A percentile compares a stretch with the other conserved stretches of the same genome.
phyloP scores from a whole-genome alignment of 164 flowering plant species.

The Vitis labrusca region DNA sequence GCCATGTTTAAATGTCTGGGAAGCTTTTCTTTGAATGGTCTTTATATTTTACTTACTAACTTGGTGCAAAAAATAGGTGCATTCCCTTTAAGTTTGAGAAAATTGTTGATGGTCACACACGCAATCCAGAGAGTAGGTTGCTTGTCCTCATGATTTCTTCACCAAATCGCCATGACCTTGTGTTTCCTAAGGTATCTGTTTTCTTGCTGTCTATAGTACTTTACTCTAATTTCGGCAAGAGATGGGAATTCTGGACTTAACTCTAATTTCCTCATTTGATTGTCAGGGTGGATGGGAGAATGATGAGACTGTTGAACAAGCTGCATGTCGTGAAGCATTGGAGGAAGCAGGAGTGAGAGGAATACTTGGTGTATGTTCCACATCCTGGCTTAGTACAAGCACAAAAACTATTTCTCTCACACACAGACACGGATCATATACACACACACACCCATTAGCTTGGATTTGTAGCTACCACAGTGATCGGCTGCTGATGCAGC shows the following conservation, averaged over 20 bases:
- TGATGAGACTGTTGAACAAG: constrained; percentile 56
- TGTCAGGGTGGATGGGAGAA: constrained; percentile 74
- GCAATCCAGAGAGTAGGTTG: constrained; percentile 18
- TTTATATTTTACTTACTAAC: neutral
- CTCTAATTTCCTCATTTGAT: constrained; percentile 2
- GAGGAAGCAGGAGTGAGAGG: constrained; percentile 76
- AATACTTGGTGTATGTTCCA: constrained; percentile 40
- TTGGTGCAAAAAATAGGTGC: constrained; percentile 38
- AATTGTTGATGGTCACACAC: constrained; percentile 22
- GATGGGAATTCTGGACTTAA: neutral
- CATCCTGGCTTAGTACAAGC: neutral
- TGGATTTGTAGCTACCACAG: too few species aligned
- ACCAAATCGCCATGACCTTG: constrained; percentile 61
- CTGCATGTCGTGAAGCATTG: constrained; percentile 64
- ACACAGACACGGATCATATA: neutral
- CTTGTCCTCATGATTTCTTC: constrained; percentile 62
- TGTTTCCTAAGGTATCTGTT: constrained; percentile 60
- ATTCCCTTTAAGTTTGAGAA: constrained; percentile 52
- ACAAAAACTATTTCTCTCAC: neutral
- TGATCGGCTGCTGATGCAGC: too few species aligned
- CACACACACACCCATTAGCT: too few species aligned
- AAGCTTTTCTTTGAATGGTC: neutral
- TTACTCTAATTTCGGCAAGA: neutral
- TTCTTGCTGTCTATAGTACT: neutral
- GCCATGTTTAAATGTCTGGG: too few species aligned